Percentiles rank a stretch among this genome's conserved stretches.
Conservation (phyloP, 208 protist species). For the Trypanosomatidae sp. region DNA sequence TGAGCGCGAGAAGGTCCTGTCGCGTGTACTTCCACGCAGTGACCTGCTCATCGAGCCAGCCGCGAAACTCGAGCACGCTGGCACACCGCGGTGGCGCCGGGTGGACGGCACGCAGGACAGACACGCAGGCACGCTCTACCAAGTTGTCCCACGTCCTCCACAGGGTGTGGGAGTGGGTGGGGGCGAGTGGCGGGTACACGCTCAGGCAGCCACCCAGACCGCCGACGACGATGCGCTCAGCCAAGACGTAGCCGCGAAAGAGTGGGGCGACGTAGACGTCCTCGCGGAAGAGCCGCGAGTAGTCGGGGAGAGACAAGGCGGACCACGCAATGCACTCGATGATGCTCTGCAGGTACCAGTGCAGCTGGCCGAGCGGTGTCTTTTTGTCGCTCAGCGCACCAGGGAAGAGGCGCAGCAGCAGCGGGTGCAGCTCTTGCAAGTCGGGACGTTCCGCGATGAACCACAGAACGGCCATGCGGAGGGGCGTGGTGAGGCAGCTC, state of each 20-base stretch:
- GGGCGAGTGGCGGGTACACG: slow-evolving; percentile 92
- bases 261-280: slow-evolving; percentile 97
- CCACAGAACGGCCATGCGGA: slow-evolving; percentile 95
- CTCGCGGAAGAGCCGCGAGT: slow-evolving; percentile 86
- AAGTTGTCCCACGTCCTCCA: slow-evolving; percentile 91
- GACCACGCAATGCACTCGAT: slow-evolving; percentile 99
- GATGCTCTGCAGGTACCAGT: slow-evolving; percentile 99
- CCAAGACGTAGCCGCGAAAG: slow-evolving; percentile 98
- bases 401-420: slow-evolving; percentile 73
- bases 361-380: slow-evolving; percentile 96
- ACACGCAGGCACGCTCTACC: slow-evolving; percentile 72
- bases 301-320: slow-evolving; percentile 76
- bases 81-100: slow-evolving; percentile 61
- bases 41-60: slow-evolving; percentile 73
- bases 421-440: slow-evolving; percentile 62
- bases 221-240: slow-evolving; percentile 94
- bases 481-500: slow-evolving; percentile 98
- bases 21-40: slow-evolving; percentile 74
- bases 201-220: slow-evolving; percentile 92
- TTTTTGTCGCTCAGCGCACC: slow-evolving; percentile 86
- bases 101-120: slow-evolving; percentile 49
- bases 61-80: slow-evolving; percentile 70
- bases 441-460: slow-evolving; percentile 71
- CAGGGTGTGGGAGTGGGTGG: slow-evolving; percentile 89
- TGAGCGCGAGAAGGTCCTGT: slow-evolving; percentile 12